Evolutionary conservation across 1,284 basidiomycete genomes (phyloP).

Genomic region (Cutaneotrichosporon curvatum): DNA sequence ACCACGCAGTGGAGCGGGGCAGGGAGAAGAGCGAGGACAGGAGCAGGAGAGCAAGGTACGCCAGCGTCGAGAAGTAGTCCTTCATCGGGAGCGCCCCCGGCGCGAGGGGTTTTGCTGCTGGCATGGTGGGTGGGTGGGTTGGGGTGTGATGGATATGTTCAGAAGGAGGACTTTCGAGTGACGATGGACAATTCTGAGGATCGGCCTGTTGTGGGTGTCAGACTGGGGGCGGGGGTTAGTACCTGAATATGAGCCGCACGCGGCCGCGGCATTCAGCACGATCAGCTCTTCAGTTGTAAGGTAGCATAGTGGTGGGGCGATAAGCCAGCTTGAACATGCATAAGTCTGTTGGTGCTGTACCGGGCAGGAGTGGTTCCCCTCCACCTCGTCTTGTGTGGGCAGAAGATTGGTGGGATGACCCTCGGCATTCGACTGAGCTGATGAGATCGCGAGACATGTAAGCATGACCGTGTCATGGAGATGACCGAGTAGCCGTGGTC

Average conservation of each 20-base stretch:
- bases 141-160: neutral
- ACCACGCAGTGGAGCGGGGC: conserved; percentile 55
- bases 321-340: no score
- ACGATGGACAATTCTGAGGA: neutral
- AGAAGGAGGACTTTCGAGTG: neutral
- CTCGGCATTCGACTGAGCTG: no score
- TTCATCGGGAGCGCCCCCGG: conserved; percentile 38
- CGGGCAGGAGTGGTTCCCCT: no score
- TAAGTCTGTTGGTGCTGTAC: no score
- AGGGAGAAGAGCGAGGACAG: conserved; percentile 60
- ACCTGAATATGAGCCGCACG: neutral
- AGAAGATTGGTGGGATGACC: no score
- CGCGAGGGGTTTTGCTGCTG: neutral
- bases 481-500: no score
- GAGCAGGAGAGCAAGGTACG: conserved; percentile 62
- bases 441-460: no score
- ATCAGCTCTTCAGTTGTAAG: no score
- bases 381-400: no score
- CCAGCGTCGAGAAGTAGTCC: conserved; percentile 64
- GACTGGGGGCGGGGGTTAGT: neutral
- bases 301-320: no score
- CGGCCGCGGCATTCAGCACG: no score
- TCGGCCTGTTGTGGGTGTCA: neutral
- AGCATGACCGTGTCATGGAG: no score
- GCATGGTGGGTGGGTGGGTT: neutral